These are phyloP conservation scores for Fusarium avenaceum DNA, from an alignment of 2,329 filamentous ascomycete species.

Conservation along the genomic window DNA sequence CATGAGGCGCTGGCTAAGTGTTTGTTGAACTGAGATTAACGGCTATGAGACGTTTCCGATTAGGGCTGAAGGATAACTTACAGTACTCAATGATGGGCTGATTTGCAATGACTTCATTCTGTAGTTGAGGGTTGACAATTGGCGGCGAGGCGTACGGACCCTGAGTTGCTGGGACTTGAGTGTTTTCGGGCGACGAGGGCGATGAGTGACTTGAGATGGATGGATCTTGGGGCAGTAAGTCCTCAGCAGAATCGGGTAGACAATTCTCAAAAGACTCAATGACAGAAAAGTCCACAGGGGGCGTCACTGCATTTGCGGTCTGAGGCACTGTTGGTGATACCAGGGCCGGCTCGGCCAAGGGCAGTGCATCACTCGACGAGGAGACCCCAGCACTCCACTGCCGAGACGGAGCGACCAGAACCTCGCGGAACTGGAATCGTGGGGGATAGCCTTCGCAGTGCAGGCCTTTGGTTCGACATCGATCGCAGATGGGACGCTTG, in stretches of 20 bases:
- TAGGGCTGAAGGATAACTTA: not conserved
- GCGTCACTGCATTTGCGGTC: too few species aligned
- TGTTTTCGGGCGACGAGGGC: too few species aligned
- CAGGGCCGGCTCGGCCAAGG: not conserved
- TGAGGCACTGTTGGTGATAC: too few species aligned
- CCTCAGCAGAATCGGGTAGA: too few species aligned
- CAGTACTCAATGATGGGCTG: conserved; percentile 29
- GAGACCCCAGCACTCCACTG: accelerated
- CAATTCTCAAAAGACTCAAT: too few species aligned
- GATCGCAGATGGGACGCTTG: conserved; percentile 48
- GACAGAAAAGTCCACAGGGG: too few species aligned
- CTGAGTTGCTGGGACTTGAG: too few species aligned
- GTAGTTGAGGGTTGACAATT: not conserved
- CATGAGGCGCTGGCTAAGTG: conserved; percentile 37
- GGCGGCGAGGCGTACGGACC: not conserved
- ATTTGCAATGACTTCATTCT: conserved; percentile 18
- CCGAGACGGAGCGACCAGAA: not conserved
- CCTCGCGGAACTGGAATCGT: conserved; percentile 48
- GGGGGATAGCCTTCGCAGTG: conserved; percentile 51
- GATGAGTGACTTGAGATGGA: too few species aligned
- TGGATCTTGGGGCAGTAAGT: too few species aligned
- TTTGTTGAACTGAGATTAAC: conserved; percentile 33
- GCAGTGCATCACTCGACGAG: too few species aligned
- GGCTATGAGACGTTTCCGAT: accelerated
- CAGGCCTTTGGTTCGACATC: conserved; percentile 49